These are phyloP conservation scores for Pseudogymnoascus sp. DNA, from an alignment of 2,329 filamentous ascomycete genomes.

Conservation along the genomic window DNA sequence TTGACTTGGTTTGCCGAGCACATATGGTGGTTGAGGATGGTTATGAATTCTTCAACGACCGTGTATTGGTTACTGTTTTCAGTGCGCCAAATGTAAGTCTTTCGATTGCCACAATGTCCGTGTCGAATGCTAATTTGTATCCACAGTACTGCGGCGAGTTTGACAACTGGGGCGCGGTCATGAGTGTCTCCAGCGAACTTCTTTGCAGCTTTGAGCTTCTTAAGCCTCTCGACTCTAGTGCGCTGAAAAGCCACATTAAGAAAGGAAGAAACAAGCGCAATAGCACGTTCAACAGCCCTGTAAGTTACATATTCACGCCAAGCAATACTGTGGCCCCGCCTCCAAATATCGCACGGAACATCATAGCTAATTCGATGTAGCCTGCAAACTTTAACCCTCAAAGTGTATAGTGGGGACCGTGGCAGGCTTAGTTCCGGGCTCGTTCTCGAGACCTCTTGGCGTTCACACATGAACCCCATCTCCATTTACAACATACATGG, in stretches of 20 bases:
- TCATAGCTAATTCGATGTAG: conserved; percentile 5
- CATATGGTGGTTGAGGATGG: conserved; percentile 99
- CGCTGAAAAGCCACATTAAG: conserved; percentile 97
- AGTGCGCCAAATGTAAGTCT: conserved; percentile 89
- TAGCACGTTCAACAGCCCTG: conserved; percentile 87
- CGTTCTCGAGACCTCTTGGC: background rate
- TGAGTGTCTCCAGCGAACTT: conserved; percentile 90
- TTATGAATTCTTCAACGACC: conserved; percentile 96
- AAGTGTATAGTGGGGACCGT: conserved; percentile 7
- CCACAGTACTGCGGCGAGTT: conserved; percentile 92
- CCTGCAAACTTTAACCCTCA: conserved; percentile 13
- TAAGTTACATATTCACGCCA: conserved; percentile 9
- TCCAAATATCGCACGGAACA: background rate
- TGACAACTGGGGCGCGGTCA: conserved; percentile 97
- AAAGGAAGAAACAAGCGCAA: conserved; percentile 92
- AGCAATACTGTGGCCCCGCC: background rate
- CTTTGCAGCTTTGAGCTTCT: conserved; percentile 95
- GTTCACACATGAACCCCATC: background rate
- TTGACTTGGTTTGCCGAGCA: conserved; percentile 91
- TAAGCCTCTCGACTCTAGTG: conserved; percentile 91
- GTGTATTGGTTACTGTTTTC: conserved; percentile 92
- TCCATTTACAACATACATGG: conserved; percentile 1
- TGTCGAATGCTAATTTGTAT: background rate
- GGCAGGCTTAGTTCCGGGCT: background rate
- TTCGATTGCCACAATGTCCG: background rate